Percentiles rank a stretch among this genome's conserved stretches.
phyloP scores from a whole-genome alignment of 441 rosid genomes.

The Macaranga tanarius region DNA sequence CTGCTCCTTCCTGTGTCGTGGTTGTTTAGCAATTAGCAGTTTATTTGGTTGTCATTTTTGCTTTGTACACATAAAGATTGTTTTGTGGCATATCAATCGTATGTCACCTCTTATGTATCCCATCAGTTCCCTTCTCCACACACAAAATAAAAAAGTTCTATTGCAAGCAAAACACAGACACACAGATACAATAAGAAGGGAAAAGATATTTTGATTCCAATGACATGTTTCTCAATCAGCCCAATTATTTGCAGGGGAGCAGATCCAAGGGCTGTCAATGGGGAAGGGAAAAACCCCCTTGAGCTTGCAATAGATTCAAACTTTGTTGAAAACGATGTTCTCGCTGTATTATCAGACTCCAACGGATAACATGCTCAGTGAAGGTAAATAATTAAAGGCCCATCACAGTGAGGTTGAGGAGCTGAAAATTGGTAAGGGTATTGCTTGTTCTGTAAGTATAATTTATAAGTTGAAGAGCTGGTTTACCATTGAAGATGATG shows the following conservation, averaged over 20 bases:
- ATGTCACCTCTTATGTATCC: background rate
- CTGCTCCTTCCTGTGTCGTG: constrained; percentile 3
- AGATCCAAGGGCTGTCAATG: constrained; percentile 57
- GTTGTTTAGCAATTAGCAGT: background rate
- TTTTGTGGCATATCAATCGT: background rate
- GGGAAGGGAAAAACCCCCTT: constrained; percentile 69
- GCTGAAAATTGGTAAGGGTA: constrained; percentile 19
- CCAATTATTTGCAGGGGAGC: constrained; percentile 73
- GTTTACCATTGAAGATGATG: constrained; percentile 33
- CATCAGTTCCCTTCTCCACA: background rate
- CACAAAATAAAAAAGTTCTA: too few relatives aligned
- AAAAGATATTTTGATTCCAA: background rate
- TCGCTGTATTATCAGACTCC: constrained; percentile 62
- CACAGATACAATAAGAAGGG: background rate
- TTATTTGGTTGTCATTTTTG: background rate
- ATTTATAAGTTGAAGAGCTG: constrained; percentile 24
- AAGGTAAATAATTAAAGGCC: constrained; percentile 7
- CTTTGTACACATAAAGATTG: background rate
- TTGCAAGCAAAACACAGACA: too few relatives aligned
- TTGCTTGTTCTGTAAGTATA: constrained; percentile 31
- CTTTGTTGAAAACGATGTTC: constrained; percentile 62
- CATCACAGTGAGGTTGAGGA: constrained; percentile 26
- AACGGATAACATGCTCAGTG: constrained; percentile 37
- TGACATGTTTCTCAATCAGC: constrained; percentile 9
- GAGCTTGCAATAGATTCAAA: constrained; percentile 63